Evolutionary conservation across 108 stramenopile genomes (phyloP).

Genomic region (Nitzschia sp.): DNA sequence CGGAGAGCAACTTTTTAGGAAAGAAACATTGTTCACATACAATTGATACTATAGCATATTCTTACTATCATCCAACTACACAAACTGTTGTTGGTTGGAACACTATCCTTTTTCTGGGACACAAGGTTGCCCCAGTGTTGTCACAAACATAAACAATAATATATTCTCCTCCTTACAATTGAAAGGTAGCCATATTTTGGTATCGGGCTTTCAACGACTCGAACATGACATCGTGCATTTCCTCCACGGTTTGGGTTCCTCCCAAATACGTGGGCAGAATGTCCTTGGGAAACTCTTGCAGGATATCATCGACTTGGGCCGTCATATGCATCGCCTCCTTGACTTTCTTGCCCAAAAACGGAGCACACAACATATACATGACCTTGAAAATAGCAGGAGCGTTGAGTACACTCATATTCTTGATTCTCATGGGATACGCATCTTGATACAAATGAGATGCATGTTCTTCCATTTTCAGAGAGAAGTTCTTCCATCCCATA

Average conservation of each 20-base stretch:
- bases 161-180: neutral
- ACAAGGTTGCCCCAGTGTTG: too few relatives aligned
- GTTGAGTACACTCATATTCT: neutral
- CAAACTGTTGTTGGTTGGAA: too few relatives aligned
- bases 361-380: neutral
- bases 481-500: slow-evolving; percentile 9
- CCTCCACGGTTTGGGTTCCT: neutral
- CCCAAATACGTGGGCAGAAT: neutral
- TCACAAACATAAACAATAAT: too few relatives aligned
- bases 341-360: neutral
- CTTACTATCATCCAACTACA: too few relatives aligned
- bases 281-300: neutral
- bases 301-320: neutral
- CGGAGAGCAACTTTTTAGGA: too few relatives aligned
- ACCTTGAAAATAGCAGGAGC: neutral
- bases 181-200: neutral
- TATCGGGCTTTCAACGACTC: neutral
- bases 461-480: slow-evolving; percentile 1
- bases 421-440: neutral
- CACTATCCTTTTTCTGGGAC: too few relatives aligned
- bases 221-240: neutral
- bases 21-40: too few relatives aligned
- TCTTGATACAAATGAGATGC: slow-evolving; percentile 10
- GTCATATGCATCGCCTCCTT: neutral
- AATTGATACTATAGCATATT: too few relatives aligned